phyloP scores from a whole-genome alignment of 495 filamentous ascomycete genomes.

The Viridothelium virens region DNA sequence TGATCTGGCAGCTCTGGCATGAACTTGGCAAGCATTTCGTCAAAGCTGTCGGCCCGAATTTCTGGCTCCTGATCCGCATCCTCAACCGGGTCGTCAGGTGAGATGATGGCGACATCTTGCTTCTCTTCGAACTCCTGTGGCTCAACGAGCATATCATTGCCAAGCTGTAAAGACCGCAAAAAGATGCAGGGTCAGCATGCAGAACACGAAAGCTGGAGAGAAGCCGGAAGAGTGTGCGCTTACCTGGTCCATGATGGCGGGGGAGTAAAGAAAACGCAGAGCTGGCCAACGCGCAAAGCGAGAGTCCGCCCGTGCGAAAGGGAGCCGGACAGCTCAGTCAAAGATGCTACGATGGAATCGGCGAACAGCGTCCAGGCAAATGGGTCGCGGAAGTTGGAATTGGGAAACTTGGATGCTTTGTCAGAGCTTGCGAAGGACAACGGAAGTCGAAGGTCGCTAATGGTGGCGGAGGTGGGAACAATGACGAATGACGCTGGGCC shows the following conservation, averaged over 20 bases:
- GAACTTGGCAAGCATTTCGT: constrained; percentile 73
- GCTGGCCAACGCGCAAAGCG: constrained; percentile 4
- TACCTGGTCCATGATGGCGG: constrained; percentile 33
- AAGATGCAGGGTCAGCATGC: constrained; percentile 17
- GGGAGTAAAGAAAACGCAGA: constrained; percentile 13
- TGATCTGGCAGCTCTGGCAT: constrained; percentile 66
- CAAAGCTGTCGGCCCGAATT: constrained; percentile 67
- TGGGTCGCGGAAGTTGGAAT: background rate
- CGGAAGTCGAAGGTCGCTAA: constrained; percentile 13
- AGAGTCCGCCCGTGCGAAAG: constrained; percentile 1
- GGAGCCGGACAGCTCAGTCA: background rate
- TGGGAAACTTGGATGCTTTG: background rate
- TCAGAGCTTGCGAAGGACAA: constrained; percentile 4
- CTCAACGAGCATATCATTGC: constrained; percentile 50
- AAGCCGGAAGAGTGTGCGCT: constrained; percentile 13
- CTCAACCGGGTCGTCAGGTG: constrained; percentile 51
- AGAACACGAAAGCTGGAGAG: constrained; percentile 36
- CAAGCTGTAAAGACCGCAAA: constrained; percentile 50
- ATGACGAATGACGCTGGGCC: constrained; percentile 13
- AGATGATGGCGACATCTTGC: constrained; percentile 78
- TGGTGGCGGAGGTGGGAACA: constrained; percentile 15
- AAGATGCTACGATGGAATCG: background rate
- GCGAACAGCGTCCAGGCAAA: background rate
- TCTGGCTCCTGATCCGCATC: constrained; percentile 40
- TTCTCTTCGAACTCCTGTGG: constrained; percentile 59